A percentile compares a stretch with the other conserved stretches of the same genome.
Conservation (phyloP, 1,139 yeast species). For the Sugiyamaella neomexicana region DNA sequence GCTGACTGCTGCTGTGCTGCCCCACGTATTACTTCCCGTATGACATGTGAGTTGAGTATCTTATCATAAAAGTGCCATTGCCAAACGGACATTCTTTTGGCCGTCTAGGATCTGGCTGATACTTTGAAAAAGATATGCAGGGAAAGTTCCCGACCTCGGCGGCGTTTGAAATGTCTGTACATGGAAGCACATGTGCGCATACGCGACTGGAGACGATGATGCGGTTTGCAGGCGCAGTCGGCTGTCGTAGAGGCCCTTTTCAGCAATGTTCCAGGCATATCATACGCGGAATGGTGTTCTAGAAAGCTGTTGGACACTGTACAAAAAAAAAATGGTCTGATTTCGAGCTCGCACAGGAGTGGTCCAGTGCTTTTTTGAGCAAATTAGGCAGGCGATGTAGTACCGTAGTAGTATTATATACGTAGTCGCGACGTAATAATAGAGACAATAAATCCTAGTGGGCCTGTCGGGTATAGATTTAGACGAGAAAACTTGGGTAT, state of each 20-base stretch:
- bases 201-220: no score
- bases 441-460: no score
- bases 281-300: not conserved
- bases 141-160: not conserved
- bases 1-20: no score
- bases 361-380: no score
- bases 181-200: no score
- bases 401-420: no score
- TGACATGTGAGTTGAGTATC: no score
- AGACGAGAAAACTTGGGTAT: not conserved
- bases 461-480: not conserved
- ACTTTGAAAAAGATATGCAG: not conserved
- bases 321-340: not conserved
- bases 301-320: slow-evolving; percentile 5
- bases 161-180: not conserved
- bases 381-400: not conserved
- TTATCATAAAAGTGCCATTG: no score
- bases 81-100: no score
- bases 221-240: not conserved
- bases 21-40: no score
- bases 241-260: not conserved
- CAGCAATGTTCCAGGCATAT: slow-evolving; percentile 4
- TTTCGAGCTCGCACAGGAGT: not conserved
- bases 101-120: no score
- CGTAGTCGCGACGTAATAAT: no score